Conservation (phyloP, 768 basidiomycete species). For the Boletus subparvulus region DNA sequence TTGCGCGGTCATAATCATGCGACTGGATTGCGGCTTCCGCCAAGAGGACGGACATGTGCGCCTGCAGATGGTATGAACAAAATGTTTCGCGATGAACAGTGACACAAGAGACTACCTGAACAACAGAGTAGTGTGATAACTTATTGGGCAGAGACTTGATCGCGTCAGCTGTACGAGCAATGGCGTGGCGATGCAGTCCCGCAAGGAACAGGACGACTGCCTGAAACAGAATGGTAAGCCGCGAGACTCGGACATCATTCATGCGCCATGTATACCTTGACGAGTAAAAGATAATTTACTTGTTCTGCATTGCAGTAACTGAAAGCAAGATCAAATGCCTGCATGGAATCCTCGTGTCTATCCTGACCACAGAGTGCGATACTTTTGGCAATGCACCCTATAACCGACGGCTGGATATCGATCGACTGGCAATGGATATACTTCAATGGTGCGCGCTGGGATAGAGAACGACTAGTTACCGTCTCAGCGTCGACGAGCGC, state of each 20-base stretch:
- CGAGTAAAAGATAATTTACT: conserved; percentile 10
- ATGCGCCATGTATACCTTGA: conserved; percentile 6
- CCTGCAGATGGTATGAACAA: neutral
- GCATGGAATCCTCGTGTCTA: conserved; percentile 14
- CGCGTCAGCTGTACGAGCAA: conserved; percentile 9
- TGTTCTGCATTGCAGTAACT: conserved; percentile 2
- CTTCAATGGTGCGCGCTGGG: neutral
- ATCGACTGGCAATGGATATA: conserved; percentile 3
- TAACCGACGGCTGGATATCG: conserved; percentile 5
- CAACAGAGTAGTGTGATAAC: neutral
- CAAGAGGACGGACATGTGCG: conserved; percentile 12
- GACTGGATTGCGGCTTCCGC: conserved; percentile 11
- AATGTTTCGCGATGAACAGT: neutral
- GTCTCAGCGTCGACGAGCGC: conserved; percentile 14
- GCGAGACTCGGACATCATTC: neutral
- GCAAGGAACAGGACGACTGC: conserved; percentile 9
- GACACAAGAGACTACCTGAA: conserved; percentile 8
- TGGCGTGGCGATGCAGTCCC: conserved; percentile 1
- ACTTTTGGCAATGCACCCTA: conserved; percentile 18
- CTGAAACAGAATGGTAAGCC: conserved; percentile 1
- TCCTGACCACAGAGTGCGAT: conserved; percentile 11
- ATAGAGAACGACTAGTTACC: neutral
- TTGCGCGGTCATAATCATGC: conserved; percentile 5
- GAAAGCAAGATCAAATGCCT: conserved; percentile 19
- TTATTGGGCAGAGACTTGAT: neutral